Conservation (phyloP, 192 early-diverging fungal species). For the Borealophlyctis nickersoniae region DNA sequence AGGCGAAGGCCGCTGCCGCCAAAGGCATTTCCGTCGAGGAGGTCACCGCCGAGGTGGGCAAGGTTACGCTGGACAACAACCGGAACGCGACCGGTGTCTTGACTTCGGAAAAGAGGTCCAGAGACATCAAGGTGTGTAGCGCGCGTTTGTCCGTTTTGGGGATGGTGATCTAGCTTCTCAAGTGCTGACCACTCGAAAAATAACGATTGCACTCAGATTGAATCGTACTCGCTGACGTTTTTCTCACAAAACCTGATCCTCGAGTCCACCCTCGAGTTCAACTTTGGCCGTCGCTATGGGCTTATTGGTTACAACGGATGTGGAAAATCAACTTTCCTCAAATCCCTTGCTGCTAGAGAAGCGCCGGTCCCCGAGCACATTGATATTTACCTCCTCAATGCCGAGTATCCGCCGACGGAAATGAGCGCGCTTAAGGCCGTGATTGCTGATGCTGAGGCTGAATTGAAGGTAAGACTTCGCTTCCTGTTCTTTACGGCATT, state of each 20-base stretch:
- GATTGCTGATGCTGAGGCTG: constrained; percentile 80
- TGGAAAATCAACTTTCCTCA: constrained; percentile 95
- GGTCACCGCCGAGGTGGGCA: constrained; percentile 28
- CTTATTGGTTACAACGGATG: constrained; percentile 93
- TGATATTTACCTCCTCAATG: constrained; percentile 93
- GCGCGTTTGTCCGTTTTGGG: neutral
- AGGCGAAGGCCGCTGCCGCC: constrained; percentile 20
- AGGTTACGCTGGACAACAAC: constrained; percentile 66
- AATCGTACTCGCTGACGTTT: constrained; percentile 89
- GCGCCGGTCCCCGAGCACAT: constrained; percentile 94
- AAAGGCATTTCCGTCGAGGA: constrained; percentile 18
- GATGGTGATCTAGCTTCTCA: neutral
- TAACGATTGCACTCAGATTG: constrained; percentile 50
- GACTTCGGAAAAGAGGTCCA: constrained; percentile 81
- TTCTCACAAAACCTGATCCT: constrained; percentile 92
- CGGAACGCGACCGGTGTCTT: constrained; percentile 89
- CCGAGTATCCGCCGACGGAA: constrained; percentile 94
- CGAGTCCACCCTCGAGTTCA: constrained; percentile 93
- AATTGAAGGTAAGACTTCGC: constrained; percentile 60
- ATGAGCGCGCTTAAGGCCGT: constrained; percentile 89
- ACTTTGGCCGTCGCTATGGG: constrained; percentile 97
- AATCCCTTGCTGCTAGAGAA: constrained; percentile 88
- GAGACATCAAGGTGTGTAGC: constrained; percentile 77
- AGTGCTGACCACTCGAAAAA: neutral
- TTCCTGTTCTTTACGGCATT: constrained; percentile 1